phyloP scores from a whole-genome alignment of 2,329 filamentous ascomycete species.

The Polytolypa hystricis region DNA sequence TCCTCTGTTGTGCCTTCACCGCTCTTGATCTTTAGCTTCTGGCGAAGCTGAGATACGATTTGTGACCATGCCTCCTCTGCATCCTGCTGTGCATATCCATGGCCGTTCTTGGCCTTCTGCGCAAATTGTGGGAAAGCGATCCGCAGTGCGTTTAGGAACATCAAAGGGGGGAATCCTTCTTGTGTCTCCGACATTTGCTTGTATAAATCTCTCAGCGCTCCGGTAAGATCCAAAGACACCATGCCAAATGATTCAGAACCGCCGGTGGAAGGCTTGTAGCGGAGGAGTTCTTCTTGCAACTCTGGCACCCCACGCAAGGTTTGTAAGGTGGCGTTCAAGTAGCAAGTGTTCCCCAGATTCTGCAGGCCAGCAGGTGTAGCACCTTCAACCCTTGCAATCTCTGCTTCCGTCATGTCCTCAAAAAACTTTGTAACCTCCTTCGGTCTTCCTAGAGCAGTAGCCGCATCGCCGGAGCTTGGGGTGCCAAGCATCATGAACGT shows the following conservation, averaged over 20 bases:
- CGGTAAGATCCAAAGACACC: conserved; percentile 59
- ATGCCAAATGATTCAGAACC: conserved; percentile 44
- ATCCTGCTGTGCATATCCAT: conserved; percentile 93
- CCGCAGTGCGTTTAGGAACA: conserved; percentile 72
- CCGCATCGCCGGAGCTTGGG: conserved; percentile 53
- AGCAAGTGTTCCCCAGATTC: conserved; percentile 96
- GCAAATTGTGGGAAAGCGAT: conserved; percentile 82
- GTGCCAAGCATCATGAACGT: conserved; percentile 96
- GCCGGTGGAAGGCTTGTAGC: conserved; percentile 40
- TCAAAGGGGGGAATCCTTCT: conserved; percentile 69
- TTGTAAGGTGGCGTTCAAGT: conserved; percentile 96
- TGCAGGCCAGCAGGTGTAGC: conserved; percentile 78
- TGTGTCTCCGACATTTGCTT: conserved; percentile 84
- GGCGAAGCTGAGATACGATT: conserved; percentile 71
- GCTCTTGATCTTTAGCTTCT: conserved; percentile 60
- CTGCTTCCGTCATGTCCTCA: conserved; percentile 95
- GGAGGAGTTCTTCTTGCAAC: conserved; percentile 65
- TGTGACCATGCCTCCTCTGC: conserved; percentile 98
- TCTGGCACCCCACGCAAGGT: conserved; percentile 81
- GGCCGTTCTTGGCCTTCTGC: conserved; percentile 69
- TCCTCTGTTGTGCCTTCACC: conserved; percentile 36
- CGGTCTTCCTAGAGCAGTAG: conserved; percentile 54
- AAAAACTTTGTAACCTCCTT: conserved; percentile 77
- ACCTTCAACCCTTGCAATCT: conserved; percentile 69
- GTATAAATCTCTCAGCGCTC: conserved; percentile 71